Base-by-base conservation (phyloP, 1,284 basidiomycete genomes). In the Naganishia liquefaciens region DNA sequence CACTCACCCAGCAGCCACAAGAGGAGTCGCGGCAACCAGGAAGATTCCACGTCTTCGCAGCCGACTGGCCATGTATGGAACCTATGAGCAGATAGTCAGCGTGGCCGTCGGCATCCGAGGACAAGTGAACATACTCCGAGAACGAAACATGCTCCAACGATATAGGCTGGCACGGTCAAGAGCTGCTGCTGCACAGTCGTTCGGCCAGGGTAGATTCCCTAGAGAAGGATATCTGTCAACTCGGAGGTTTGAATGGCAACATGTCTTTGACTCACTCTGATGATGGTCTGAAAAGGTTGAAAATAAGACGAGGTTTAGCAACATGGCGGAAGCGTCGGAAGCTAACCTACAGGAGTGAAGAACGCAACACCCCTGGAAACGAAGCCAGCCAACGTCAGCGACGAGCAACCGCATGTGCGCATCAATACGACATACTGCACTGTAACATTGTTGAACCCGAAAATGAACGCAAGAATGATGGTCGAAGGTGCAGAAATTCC, bases 371-470 rank as follows among this genome's bases (percentile, higher is more conserved):
- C 37, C 47, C 65, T 60, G 37, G 21, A 49, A 33, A 27, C 19
- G 6, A 39, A 2, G 33, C 44, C 11, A 58, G 9, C 7, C 11
- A 1, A 27, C 25, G 33, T 58, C 30, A 50, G 57, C 13, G 27
- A 10, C 52, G 19, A 23, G 46, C 2, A 13, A 21, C 42, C n/a
- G 42, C n/a, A 44, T 6, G 17, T 11, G 37, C 6, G 33, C 33
- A 37, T 13, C 33, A 37, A 9, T 13, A 9, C 3, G 39, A 60
- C 57, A 30, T 40, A 60, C 55, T 76, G 75, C 1, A 75, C 74
- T 5, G 73, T 73, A 39, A 78, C 72, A 71, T 81, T 81, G 70
- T 79, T 73, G 60, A 80, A 69, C 1, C 80, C 60, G 71, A 78
- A 79, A 63, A 77, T 75, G 28, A 74, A 46, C 1, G 76, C 71